Conservation (phyloP, 305 asterid genomes). For the Rubia balearica region DNA sequence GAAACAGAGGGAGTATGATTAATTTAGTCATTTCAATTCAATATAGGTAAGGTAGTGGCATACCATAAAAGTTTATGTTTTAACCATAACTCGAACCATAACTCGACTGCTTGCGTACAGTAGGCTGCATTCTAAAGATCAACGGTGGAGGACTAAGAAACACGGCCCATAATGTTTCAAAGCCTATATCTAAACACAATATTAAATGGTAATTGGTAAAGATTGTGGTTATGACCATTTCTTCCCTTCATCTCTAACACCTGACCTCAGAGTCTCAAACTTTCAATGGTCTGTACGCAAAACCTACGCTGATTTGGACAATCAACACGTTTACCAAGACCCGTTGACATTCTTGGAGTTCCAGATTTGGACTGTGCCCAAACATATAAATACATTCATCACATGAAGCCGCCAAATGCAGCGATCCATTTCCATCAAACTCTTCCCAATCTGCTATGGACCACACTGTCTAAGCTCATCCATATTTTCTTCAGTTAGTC, state of each 20-base stretch:
- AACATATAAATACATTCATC: not conserved
- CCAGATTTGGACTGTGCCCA: conserved; percentile 3
- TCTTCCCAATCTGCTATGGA: not conserved
- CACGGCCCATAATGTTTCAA: not conserved
- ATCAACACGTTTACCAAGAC: not conserved
- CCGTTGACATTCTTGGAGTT: not conserved
- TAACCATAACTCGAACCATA: too few species aligned
- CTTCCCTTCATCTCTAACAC: not conserved
- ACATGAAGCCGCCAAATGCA: conserved; percentile 10
- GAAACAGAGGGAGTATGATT: too few species aligned
- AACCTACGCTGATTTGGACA: conserved; percentile 5
- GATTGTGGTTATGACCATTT: not conserved
- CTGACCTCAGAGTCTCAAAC: not conserved
- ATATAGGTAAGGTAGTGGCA: too few species aligned
- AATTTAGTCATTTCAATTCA: too few species aligned
- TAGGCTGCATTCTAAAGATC: not conserved
- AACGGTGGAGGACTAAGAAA: not conserved
- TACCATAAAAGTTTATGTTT: too few species aligned
- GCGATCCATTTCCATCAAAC: not conserved
- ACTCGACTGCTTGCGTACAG: not conserved
- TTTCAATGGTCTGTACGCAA: conserved; percentile 8
- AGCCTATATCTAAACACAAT: not conserved
- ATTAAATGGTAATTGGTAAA: not conserved
- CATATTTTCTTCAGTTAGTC: not conserved
- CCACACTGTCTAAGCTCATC: not conserved